These are phyloP conservation scores for Cutaneotrichosporon sp. DNA, from an alignment of 1,284 basidiomycete genomes.

Conservation along the genomic window DNA sequence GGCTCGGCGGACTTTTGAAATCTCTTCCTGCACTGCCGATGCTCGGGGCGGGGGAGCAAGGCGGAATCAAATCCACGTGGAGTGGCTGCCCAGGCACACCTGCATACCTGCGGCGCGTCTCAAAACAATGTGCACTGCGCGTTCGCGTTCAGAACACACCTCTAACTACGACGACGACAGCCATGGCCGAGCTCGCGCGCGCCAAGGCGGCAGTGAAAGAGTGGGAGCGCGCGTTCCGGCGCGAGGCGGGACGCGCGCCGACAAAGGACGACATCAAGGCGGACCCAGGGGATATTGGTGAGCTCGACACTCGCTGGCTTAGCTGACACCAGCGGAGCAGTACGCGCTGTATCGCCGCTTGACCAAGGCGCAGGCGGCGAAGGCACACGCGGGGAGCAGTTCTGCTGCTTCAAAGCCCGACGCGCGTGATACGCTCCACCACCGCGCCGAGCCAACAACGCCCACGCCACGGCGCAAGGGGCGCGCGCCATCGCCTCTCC, in stretches of 20 bases:
- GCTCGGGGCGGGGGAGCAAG: too few relatives aligned
- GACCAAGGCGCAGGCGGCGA: conserved; percentile 51
- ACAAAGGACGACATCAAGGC: conserved; percentile 71
- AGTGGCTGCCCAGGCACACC: too few relatives aligned
- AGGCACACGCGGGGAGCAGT: neutral
- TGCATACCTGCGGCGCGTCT: too few relatives aligned
- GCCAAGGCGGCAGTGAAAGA: conserved; percentile 70
- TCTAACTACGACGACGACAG: neutral
- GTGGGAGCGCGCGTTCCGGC: conserved; percentile 73
- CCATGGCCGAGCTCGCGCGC: conserved; percentile 39
- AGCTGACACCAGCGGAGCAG: conserved; percentile 58
- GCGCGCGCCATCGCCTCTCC: neutral
- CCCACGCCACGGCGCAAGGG: neutral
- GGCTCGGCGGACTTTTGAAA: neutral
- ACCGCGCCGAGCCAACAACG: neutral
- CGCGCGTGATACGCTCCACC: neutral
- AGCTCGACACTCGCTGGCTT: conserved; percentile 20
- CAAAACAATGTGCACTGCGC: too few relatives aligned
- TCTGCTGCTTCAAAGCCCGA: too few relatives aligned
- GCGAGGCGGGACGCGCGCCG: conserved; percentile 59
- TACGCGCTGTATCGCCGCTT: conserved; percentile 77
- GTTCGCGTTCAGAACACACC: too few relatives aligned
- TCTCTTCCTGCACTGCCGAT: too few relatives aligned
- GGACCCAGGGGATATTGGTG: conserved; percentile 61
- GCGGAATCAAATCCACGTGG: too few relatives aligned